Base-by-base conservation (phyloP, 2,329 filamentous ascomycete genomes). In the Colletotrichum gigasporum region DNA sequence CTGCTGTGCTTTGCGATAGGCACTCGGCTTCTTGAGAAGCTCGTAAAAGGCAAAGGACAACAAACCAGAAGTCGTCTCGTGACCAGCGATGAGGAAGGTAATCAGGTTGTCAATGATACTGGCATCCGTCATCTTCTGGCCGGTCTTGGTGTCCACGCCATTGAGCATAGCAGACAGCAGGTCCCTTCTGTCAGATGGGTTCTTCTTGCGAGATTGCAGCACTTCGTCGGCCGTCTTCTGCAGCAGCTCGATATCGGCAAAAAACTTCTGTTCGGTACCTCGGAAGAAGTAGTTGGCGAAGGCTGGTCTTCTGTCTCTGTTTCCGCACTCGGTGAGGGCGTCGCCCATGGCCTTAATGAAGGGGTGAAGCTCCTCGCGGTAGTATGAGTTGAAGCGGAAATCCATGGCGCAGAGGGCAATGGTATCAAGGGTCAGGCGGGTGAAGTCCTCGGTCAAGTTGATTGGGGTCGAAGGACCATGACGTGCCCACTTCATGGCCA, bases 41-140 rank as follows among this genome's bases (percentile, higher is more conserved):
- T 89, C 82, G 71, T 89, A 90, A 51, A 91, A 85, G 0, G 84
- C 76, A 70, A 91, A 93, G 0, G 88, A 85, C 11, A 93, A 74
- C 14, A 90, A 76, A 3, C 90, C 90, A 2, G 88, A 87, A 0
- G 91, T 91, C 0, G 91, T 94, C 67, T 91, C 90, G 69, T 91
- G 89, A 5, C 88, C 85, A 50, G 87, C 87, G 67, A 89, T 86
- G n/a, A 91, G 75, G 69, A 91, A 91, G 0, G 89, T 91, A 57
- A 90, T 86, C 78, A 92, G 85, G 68, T 92, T 91, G 71, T 90
- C 82, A 28, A 86, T 81, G 67, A 91, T 90, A 32, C 80, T 84
- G 4, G 82, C 76, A 67, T 90, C 86, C 0, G 79, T 82, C 73
- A 92, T 80, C 7, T 81, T 81, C 68, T 87, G 78, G 11, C 89